Conservation (phyloP, 805 yeast genomes). For the Wickerhamomyces hampshirensis region DNA sequence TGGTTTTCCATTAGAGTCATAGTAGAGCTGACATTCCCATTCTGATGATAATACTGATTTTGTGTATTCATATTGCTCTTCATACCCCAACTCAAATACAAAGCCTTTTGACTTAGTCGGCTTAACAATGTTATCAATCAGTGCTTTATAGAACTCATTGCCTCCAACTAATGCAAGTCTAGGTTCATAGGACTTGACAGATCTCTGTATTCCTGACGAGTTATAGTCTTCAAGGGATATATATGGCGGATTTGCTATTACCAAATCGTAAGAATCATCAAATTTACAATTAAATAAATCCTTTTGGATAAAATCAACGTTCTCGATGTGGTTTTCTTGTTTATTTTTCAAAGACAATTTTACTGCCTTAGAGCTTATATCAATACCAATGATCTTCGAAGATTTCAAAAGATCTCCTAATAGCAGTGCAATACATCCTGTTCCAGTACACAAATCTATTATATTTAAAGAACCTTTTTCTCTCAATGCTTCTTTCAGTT, state of each 20-base stretch:
- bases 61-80: constrained; percentile 48
- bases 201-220: constrained; percentile 41
- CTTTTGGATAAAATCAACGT: constrained; percentile 7
- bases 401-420: constrained; percentile 30
- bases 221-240: constrained; percentile 46
- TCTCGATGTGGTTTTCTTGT: constrained; percentile 2
- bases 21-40: constrained; percentile 48
- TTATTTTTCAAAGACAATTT: constrained; percentile 44
- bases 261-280: constrained; percentile 36
- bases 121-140: constrained; percentile 41
- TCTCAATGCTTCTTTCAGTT: constrained; percentile 28
- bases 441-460: constrained; percentile 79
- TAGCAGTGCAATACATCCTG: constrained; percentile 77
- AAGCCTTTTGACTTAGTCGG: constrained; percentile 47
- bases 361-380: constrained; percentile 51
- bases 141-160: constrained; percentile 58
- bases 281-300: constrained; percentile 7
- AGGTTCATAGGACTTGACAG: constrained; percentile 78
- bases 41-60: constrained; percentile 14
- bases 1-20: constrained; percentile 47
- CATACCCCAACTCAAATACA: constrained; percentile 73
- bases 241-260: constrained; percentile 92
- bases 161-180: constrained; percentile 73
- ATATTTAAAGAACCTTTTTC: constrained; percentile 22
- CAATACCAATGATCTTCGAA: constrained; percentile 42